Evolutionary conservation across 2,329 filamentous ascomycete species (phyloP).

Genomic region (Ascocoryne sarcoides): DNA sequence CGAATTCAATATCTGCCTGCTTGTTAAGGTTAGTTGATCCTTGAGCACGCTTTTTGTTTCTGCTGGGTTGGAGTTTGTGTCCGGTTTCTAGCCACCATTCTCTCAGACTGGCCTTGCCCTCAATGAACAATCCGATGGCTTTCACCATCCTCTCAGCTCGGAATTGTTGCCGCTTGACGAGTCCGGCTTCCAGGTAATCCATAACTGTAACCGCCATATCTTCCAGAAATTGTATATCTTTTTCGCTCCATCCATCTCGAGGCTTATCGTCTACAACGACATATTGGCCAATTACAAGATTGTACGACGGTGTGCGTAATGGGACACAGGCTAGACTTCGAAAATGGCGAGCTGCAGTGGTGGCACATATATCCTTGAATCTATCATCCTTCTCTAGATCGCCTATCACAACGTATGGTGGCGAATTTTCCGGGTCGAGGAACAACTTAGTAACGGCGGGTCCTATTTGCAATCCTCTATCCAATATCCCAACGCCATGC

Average conservation of each 20-base stretch:
- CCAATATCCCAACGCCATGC: conserved; percentile 22
- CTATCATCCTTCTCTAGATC: conserved; percentile 32
- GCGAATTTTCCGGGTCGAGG: conserved; percentile 8
- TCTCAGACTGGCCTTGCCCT: conserved; percentile 35
- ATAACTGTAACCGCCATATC: conserved; percentile 48
- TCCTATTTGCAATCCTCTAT: conserved; percentile 10
- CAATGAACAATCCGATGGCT: conserved; percentile 45
- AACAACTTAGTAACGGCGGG: conserved; percentile 15
- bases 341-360: conserved; percentile 28
- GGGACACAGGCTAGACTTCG: conserved; percentile 49
- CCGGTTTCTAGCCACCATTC: conserved; percentile 25
- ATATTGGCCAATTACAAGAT: conserved; percentile 51
- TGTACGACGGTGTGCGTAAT: conserved; percentile 44
- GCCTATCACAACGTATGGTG: conserved; percentile 26
- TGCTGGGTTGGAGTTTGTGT: conserved; percentile 15
- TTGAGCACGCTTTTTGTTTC: conserved; percentile 9
- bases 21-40: conserved; percentile 11
- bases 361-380: conserved; percentile 31
- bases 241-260: conserved; percentile 38
- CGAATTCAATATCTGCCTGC: conserved; percentile 24
- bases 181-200: conserved; percentile 51
- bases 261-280: conserved; percentile 50
- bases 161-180: conserved; percentile 42
- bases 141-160: conserved; percentile 45
- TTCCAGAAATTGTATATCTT: conserved; percentile 44